phyloP scores from a whole-genome alignment of 805 yeast genomes.

The Candida oleophila region DNA sequence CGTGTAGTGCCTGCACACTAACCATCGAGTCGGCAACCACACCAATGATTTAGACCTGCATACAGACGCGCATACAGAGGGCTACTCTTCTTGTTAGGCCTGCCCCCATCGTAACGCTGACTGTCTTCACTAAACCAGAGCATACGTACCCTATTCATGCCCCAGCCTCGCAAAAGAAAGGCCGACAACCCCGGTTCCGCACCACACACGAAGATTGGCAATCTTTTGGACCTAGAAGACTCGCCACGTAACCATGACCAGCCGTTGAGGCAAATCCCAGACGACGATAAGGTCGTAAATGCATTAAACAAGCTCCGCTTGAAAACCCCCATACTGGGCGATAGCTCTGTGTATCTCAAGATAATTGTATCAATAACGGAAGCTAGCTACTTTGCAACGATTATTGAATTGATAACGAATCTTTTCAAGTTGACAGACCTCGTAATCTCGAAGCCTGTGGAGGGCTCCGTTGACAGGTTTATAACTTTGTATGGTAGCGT shows the following conservation, averaged over 20 bases:
- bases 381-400: not conserved
- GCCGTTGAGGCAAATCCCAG: constrained; percentile 13
- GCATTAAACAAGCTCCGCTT: constrained; percentile 17
- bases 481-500: constrained; percentile 28
- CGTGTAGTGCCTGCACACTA: too few species aligned
- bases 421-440: constrained; percentile 14
- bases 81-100: too few species aligned
- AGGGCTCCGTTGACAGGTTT: constrained; percentile 31
- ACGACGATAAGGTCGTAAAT: constrained; percentile 23
- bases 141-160: too few species aligned
- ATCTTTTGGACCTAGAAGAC: constrained; percentile 4
- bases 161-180: constrained; percentile 4
- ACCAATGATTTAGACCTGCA: too few species aligned
- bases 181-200: not conserved
- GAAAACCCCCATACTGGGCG: constrained; percentile 1
- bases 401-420: not conserved
- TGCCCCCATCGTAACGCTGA: too few species aligned
- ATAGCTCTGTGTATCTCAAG: constrained; percentile 11
- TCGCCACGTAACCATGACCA: not conserved
- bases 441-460: constrained; percentile 16
- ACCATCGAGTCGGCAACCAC: too few species aligned
- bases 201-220: not conserved
- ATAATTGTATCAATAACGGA: constrained; percentile 14
- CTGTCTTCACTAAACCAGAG: too few species aligned
- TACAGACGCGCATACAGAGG: too few species aligned